Conservation (phyloP, 2,329 filamentous ascomycete genomes). For the Paraconiothyrium brasiliense region DNA sequence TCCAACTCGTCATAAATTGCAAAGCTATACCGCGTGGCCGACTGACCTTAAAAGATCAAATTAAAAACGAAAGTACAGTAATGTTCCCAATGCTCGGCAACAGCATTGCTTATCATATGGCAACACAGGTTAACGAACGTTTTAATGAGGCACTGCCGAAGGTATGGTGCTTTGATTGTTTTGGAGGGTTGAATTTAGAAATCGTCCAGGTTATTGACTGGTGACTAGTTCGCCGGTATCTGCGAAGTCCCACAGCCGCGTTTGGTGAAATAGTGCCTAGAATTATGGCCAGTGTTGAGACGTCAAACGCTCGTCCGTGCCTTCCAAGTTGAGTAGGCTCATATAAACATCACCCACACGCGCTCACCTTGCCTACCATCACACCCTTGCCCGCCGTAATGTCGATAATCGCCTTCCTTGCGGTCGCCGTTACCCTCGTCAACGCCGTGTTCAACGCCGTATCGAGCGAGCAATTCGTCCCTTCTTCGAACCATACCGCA, state of each 20-base stretch:
- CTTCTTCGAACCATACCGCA: neutral
- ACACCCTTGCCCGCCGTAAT: neutral
- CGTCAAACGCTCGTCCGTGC: neutral
- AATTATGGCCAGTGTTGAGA: neutral
- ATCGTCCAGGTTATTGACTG: neutral
- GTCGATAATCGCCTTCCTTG: neutral
- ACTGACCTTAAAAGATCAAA: neutral
- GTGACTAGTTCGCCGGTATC: neutral
- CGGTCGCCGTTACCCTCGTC: neutral
- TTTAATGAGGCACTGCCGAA: neutral
- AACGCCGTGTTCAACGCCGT: neutral
- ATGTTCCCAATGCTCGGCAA: neutral
- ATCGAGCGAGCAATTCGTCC: neutral
- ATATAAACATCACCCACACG: neutral
- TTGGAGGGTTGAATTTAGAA: neutral
- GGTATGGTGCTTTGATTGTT: neutral
- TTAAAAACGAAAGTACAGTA: neutral
- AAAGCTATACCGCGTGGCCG: neutral
- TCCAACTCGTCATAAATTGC: neutral
- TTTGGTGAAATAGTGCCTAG: neutral
- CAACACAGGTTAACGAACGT: neutral
- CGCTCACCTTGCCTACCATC: neutral
- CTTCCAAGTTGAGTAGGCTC: neutral
- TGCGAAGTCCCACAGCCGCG: neutral
- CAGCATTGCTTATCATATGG: neutral